A percentile compares a stretch with the other conserved stretches of the same genome.
phyloP scores from a whole-genome alignment of 768 basidiomycete genomes.

The Tulasnella sp. region DNA sequence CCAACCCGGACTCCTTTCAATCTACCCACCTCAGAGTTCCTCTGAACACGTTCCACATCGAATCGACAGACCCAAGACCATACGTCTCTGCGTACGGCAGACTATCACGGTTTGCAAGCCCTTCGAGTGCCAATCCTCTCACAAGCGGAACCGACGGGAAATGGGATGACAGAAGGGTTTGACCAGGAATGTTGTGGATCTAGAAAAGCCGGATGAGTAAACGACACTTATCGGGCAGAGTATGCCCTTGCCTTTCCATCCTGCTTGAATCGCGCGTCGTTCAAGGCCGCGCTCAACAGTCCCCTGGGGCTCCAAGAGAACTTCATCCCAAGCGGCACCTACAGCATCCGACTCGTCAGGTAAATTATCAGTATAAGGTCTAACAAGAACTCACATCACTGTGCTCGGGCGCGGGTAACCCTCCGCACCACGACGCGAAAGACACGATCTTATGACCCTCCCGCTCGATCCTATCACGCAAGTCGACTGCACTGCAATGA shows the following conservation, averaged over 20 bases:
- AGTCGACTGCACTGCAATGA: slow-evolving; percentile 71
- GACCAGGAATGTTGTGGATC: slow-evolving; percentile 39
- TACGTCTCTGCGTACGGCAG: slow-evolving; percentile 60
- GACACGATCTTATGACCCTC: slow-evolving; percentile 48
- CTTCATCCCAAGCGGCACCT: slow-evolving; percentile 72
- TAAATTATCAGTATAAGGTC: neutral
- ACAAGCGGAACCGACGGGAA: slow-evolving; percentile 63
- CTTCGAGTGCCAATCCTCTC: slow-evolving; percentile 56
- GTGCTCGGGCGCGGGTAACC: slow-evolving; percentile 67
- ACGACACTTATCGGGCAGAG: neutral
- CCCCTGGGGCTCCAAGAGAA: slow-evolving; percentile 90
- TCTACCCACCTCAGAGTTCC: slow-evolving; percentile 64
- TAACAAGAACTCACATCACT: slow-evolving; percentile 20
- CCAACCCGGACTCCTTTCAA: neutral
- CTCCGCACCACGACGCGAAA: slow-evolving; percentile 88
- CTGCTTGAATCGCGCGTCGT: slow-evolving; percentile 57
- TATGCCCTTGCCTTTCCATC: slow-evolving; percentile 36
- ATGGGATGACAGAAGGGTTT: slow-evolving; percentile 40
- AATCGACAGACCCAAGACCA: slow-evolving; percentile 33
- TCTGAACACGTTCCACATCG: slow-evolving; percentile 56
- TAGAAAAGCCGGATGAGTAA: slow-evolving; percentile 18
- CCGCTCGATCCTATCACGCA: slow-evolving; percentile 42
- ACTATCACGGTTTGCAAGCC: slow-evolving; percentile 77
- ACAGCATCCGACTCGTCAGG: neutral
- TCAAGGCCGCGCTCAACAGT: slow-evolving; percentile 69